phyloP scores from a whole-genome alignment of 768 basidiomycete genomes.

The Naematelia aurantialba region DNA sequence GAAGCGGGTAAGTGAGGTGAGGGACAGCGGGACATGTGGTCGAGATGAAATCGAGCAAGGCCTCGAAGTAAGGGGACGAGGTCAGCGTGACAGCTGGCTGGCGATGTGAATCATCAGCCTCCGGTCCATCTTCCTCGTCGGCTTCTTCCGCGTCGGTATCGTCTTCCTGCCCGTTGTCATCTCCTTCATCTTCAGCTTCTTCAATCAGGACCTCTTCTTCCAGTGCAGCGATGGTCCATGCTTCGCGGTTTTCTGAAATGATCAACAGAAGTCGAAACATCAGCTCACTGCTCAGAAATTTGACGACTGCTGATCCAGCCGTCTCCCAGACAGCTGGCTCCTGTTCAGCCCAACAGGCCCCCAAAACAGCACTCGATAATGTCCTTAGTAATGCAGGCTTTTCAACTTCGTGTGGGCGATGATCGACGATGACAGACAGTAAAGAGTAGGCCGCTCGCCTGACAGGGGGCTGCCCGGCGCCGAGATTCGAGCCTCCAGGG shows the following conservation, averaged over 20 bases:
- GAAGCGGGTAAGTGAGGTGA: constrained; percentile 71
- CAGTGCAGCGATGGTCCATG: constrained; percentile 59
- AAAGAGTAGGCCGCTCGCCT: constrained; percentile 68
- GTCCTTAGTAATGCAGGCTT: constrained; percentile 51
- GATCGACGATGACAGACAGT: constrained; percentile 55
- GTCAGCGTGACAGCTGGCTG: constrained; percentile 1
- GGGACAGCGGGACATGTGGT: constrained; percentile 76
- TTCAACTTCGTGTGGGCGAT: constrained; percentile 54
- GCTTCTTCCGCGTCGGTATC: constrained; percentile 52
- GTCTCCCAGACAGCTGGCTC: constrained; percentile 64
- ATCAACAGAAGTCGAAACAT: constrained; percentile 3
- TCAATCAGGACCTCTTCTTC: constrained; percentile 44
- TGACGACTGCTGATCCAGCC: constrained; percentile 69
- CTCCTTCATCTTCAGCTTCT: constrained; percentile 2
- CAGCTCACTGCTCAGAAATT: constrained; percentile 67
- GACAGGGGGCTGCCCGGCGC: constrained; percentile 66
- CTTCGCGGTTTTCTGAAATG: constrained; percentile 59
- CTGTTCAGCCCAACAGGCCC: constrained; percentile 59
- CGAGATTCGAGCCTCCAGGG: constrained; percentile 52
- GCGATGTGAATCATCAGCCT: constrained; percentile 30
- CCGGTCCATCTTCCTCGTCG: constrained; percentile 51
- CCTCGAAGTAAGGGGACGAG: constrained; percentile 57
- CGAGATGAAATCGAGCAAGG: constrained; percentile 75
- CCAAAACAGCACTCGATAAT: constrained; percentile 52
- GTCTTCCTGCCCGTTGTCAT: constrained; percentile 44